Base-by-base conservation (phyloP, 768 basidiomycete species). In the Phylloporus arenicola region DNA sequence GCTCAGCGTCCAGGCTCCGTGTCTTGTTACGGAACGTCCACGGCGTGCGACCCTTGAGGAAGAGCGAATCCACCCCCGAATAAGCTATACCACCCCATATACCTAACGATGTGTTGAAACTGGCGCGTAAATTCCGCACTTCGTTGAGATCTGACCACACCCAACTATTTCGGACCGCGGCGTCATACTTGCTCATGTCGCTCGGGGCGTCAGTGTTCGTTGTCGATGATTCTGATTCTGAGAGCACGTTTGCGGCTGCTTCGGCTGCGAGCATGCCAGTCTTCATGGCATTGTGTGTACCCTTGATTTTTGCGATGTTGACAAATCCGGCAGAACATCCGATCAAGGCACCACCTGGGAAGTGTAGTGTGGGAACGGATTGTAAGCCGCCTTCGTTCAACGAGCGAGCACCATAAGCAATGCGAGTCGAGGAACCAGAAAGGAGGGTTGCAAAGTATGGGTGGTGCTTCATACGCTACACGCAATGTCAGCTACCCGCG, bases 281-380 rank as follows among this genome's bases (percentile, higher is more conserved):
- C 77, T 98, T 94, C 96, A 99, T 98, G 3, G 95, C 93, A 52
- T 94, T 98, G 65, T 98, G 96, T 0, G 94, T 95, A 13, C 95
- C 95, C 65, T 98, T 98, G 70, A 99, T 98, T 71, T 96, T 98
- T 13, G 94, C 87, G 11, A 96, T 79, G 70, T 98, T 98, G 53
- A 99, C 79, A 66, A 98, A 93, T 12, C 95, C 95, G 1, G 94
- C 96, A 0, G 92, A 86, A 70, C 94, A 97, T 0, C 95, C 96
- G 34, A 99, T 82, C 24, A 98, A 72, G 1, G 93, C 95, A 2
- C 95, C 95, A 2, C 96, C 94, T 0, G 96, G 96, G 70, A 92
- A 99, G 71, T 82, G 74, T 55, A 81, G 82, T 61, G 79, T 79
- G 1, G 96, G 96, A 17, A 98, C 78, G 27, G 89, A 89, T 67